phyloP scores from a whole-genome alignment of 371 early-diverging fungal genomes.

The Apophysomyces elegans region DNA sequence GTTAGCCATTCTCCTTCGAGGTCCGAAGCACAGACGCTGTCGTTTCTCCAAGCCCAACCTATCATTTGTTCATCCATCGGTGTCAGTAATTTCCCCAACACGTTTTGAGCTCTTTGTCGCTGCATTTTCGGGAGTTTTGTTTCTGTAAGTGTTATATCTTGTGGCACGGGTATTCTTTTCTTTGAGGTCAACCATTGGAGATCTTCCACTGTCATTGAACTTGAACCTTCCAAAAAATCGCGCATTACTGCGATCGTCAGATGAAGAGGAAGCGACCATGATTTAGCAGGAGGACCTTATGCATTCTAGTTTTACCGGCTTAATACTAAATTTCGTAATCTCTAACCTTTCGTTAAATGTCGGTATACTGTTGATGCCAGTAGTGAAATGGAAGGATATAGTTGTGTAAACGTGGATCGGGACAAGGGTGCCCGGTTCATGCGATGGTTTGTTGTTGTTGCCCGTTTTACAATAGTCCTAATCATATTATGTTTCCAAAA shows the following conservation, averaged over 20 bases:
- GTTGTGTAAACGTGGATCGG: neutral
- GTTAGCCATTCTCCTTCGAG: slow-evolving; percentile 44
- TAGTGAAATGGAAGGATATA: slow-evolving; percentile 22
- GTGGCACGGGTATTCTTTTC: slow-evolving; percentile 36
- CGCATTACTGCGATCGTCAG: slow-evolving; percentile 38
- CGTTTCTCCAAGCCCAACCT: slow-evolving; percentile 48
- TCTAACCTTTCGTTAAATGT: slow-evolving; percentile 21
- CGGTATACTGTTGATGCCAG: slow-evolving; percentile 24
- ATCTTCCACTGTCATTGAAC: slow-evolving; percentile 42
- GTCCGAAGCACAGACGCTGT: slow-evolving; percentile 23
- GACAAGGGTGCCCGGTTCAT: too few relatives aligned
- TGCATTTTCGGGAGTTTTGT: slow-evolving; percentile 33
- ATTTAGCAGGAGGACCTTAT: slow-evolving; percentile 47
- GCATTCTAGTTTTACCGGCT: neutral
- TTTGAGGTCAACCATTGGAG: slow-evolving; percentile 33
- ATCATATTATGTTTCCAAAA: too few relatives aligned
- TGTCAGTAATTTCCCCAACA: slow-evolving; percentile 23
- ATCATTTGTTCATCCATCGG: slow-evolving; percentile 29
- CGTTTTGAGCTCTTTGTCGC: slow-evolving; percentile 32
- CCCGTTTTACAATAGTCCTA: too few relatives aligned
- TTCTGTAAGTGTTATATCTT: slow-evolving; percentile 22
- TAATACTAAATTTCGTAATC: too few relatives aligned
- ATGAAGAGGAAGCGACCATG: slow-evolving; percentile 47
- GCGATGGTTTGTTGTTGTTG: too few relatives aligned
- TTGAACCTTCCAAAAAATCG: slow-evolving; percentile 33